These are phyloP conservation scores for Clarireedia hainanense DNA, from an alignment of 2,329 filamentous ascomycete genomes.

Conservation along the genomic window DNA sequence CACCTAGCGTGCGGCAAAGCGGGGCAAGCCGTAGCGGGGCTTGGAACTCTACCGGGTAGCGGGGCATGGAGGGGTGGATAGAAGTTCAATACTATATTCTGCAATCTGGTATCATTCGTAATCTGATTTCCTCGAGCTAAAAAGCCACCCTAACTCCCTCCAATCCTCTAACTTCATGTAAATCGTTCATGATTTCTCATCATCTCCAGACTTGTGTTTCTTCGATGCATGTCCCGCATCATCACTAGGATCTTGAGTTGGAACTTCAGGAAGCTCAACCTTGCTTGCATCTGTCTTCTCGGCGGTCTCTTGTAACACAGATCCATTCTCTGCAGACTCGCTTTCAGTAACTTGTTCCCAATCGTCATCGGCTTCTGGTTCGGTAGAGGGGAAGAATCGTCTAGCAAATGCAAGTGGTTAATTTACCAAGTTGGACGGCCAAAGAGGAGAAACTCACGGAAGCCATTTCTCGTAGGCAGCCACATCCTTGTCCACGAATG, in stretches of 20 bases:
- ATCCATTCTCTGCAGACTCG: conserved; percentile 21
- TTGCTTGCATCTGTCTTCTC: conserved; percentile 19
- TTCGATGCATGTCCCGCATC: conserved; percentile 28
- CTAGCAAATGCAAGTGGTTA: conserved; percentile 24
- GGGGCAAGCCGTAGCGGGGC: background rate
- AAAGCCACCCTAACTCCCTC: background rate
- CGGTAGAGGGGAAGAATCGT: conserved; percentile 40
- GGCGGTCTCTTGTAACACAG: conserved; percentile 3
- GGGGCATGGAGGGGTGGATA: conserved; percentile 3
- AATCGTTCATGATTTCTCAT: conserved; percentile 7
- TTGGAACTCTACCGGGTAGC: background rate
- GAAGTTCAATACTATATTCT: background rate
- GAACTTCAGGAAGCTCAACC: conserved; percentile 31
- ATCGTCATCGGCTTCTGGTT: conserved; percentile 20
- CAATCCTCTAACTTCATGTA: background rate
- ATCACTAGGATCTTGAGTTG: conserved; percentile 29
- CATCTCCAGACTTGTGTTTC: conserved; percentile 28
- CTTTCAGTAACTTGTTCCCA: conserved; percentile 25
- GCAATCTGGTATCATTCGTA: background rate
- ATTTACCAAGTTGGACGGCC: conserved; percentile 1
- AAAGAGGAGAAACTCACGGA: conserved; percentile 52
- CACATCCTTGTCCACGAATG: conserved; percentile 72
- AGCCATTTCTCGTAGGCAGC: conserved; percentile 60
- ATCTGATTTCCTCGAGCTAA: background rate
- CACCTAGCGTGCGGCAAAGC: background rate